Conservation (phyloP, 495 filamentous ascomycete genomes). For the Penicillium odoratum region DNA sequence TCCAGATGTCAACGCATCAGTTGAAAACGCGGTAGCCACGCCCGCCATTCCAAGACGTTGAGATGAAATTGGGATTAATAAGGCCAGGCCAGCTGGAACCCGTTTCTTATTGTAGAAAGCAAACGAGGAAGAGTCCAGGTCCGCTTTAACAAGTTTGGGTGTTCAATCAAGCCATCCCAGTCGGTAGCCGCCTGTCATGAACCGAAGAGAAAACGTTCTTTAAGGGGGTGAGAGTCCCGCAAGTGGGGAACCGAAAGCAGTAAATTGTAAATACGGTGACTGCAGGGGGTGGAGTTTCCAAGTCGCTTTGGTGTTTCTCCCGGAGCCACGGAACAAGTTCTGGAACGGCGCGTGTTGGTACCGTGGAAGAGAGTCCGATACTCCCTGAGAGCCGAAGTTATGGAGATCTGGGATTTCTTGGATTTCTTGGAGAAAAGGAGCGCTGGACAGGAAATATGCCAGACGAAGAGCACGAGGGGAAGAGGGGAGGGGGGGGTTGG, state of each 20-base stretch:
- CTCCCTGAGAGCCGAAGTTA: not conserved
- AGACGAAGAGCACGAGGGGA: conserved; percentile 12
- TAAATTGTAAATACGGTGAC: conserved; percentile 40
- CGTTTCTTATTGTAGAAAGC: conserved; percentile 15
- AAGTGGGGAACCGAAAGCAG: conserved; percentile 33
- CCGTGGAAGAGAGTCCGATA: conserved; percentile 14
- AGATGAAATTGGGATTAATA: conserved; percentile 13
- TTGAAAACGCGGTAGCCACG: conserved; percentile 42
- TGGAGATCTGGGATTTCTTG: not conserved
- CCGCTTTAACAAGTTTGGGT: conserved; percentile 10
- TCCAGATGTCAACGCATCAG: conserved; percentile 42
- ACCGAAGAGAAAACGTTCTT: not conserved
- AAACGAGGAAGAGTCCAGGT: conserved; percentile 17
- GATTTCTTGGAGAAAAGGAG: not conserved
- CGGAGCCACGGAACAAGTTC: conserved; percentile 23
- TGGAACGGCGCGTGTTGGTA: conserved; percentile 17
- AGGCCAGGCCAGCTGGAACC: conserved; percentile 49
- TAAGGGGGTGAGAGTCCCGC: conserved; percentile 14
- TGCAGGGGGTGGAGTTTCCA: conserved; percentile 22
- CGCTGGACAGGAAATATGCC: not conserved
- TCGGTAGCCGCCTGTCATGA: conserved; percentile 16
- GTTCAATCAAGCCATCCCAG: conserved; percentile 41
- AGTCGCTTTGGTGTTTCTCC: conserved; percentile 8
- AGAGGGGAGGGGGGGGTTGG: conserved; percentile 18
- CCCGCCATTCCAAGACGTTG: conserved; percentile 44